Percentiles rank a stretch among this genome's conserved stretches.
phyloP scores from a whole-genome alignment of 208 protist species.

The Leptomonas seymouri region DNA sequence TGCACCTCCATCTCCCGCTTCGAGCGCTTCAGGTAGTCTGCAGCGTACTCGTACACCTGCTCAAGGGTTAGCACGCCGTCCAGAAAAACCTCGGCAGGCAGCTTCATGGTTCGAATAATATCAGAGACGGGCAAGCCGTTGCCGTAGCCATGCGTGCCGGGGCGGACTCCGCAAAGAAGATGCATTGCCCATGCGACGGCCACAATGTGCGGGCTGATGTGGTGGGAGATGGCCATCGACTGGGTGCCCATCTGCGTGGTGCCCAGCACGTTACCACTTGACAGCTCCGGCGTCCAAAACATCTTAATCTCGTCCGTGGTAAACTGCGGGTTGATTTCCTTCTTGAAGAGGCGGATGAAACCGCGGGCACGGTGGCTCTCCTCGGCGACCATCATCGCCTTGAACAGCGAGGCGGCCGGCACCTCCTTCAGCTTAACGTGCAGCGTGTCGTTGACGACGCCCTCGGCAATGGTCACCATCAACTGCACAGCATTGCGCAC shows the following conservation, averaged over 20 bases:
- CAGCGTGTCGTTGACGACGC: constrained; percentile 65
- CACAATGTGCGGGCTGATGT: constrained; percentile 88
- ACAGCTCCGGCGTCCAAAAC: constrained; percentile 86
- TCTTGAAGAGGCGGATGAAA: constrained; percentile 79
- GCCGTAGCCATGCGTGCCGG: constrained; percentile 73
- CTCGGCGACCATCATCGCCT: constrained; percentile 77
- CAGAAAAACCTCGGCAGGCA: constrained; percentile 81
- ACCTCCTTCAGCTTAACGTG: constrained; percentile 78
- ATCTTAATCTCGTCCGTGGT: constrained; percentile 64
- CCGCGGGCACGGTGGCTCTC: constrained; percentile 75
- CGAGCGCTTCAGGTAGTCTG: constrained; percentile 58
- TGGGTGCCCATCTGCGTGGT: constrained; percentile 76
- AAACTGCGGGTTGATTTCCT: constrained; percentile 56
- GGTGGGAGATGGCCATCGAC: constrained; percentile 60
- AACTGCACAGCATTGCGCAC: constrained; percentile 84
- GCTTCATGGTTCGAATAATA: constrained; percentile 77
- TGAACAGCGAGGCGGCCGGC: constrained; percentile 77
- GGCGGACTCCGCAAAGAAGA: constrained; percentile 70
- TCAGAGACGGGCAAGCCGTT: constrained; percentile 83
- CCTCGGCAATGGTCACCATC: constrained; percentile 89
- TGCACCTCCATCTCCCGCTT: constrained; percentile 50
- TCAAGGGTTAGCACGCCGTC: constrained; percentile 74
- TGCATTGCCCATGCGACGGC: constrained; percentile 90
- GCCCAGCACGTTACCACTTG: constrained; percentile 85
- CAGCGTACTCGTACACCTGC: constrained; percentile 84